Percentiles rank a stretch among this genome's conserved stretches.
phyloP scores from a whole-genome alignment of 2,329 filamentous ascomycete species.

The Coniochaeta sp. region DNA sequence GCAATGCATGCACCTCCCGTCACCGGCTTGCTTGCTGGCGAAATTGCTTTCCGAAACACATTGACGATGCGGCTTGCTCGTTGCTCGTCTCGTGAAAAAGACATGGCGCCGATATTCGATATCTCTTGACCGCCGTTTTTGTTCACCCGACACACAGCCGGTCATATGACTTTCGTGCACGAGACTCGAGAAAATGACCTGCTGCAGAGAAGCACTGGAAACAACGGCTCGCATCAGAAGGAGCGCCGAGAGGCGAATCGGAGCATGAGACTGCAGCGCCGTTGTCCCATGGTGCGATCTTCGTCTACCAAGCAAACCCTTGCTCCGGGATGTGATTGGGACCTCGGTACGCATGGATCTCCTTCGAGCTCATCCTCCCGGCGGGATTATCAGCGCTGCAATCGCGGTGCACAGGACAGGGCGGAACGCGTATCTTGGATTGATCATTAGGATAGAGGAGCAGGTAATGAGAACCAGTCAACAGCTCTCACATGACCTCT shows the following conservation, averaged over 20 bases:
- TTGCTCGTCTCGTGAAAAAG: too few relatives aligned
- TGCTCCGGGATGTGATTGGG: conserved; percentile 11
- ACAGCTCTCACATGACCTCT: background rate
- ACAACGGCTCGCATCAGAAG: too few relatives aligned
- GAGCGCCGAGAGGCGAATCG: conserved; percentile 10
- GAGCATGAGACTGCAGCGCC: conserved; percentile 8
- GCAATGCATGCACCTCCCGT: background rate
- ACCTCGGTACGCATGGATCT: conserved; percentile 10
- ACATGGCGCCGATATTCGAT: too few relatives aligned
- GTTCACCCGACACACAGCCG: background rate
- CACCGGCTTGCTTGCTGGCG: background rate
- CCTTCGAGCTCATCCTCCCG: background rate
- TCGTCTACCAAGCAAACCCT: conserved; percentile 7
- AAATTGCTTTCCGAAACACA: background rate
- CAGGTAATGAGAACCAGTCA: background rate
- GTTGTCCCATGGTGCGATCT: conserved; percentile 5
- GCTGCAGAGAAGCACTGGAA: background rate
- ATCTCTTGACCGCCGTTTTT: background rate
- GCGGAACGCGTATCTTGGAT: background rate
- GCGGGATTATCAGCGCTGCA: background rate
- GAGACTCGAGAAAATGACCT: background rate
- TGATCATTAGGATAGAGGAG: background rate
- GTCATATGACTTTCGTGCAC: background rate
- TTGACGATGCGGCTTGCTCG: background rate
- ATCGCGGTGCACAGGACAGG: background rate